These are phyloP conservation scores for Lichtheimia ornata DNA, from an alignment of 371 early-diverging fungal species.

Conservation along the genomic window DNA sequence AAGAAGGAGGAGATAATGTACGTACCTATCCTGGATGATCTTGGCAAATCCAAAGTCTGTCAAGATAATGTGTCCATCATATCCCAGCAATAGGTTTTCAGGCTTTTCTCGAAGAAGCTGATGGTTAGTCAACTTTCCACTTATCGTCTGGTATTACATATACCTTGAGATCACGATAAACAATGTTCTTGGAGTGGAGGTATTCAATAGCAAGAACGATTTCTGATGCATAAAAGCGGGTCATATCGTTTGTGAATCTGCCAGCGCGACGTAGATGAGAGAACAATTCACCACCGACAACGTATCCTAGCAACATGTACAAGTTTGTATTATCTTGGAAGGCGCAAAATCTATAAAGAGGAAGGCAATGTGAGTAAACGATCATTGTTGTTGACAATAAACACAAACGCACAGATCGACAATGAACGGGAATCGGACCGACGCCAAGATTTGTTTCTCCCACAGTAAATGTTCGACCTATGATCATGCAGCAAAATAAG, in stretches of 20 bases:
- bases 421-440: constrained; percentile 86
- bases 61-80: constrained; percentile 94
- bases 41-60: constrained; percentile 99
- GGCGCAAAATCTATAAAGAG: constrained; percentile 67
- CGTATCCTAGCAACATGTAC: constrained; percentile 97
- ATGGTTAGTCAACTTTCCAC: no score
- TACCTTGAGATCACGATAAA: constrained; percentile 88
- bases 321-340: constrained; percentile 90
- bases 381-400: constrained; percentile 1
- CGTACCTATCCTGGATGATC: constrained; percentile 58
- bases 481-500: background rate
- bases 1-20: no score
- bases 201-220: constrained; percentile 79
- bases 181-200: constrained; percentile 80
- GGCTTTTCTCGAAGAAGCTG: constrained; percentile 52
- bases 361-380: background rate
- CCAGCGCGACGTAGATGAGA: constrained; percentile 90
- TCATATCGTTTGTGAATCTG: constrained; percentile 88
- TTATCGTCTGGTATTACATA: no score
- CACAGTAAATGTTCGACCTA: constrained; percentile 91
- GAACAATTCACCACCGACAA: constrained; percentile 96
- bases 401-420: constrained; percentile 72
- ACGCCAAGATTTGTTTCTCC: constrained; percentile 87
- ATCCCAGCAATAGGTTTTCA: constrained; percentile 90
- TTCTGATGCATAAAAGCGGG: constrained; percentile 82